These are phyloP conservation scores for Tetrapisispora iriomotensis DNA, from an alignment of 805 yeast genomes.

Conservation along the genomic window DNA sequence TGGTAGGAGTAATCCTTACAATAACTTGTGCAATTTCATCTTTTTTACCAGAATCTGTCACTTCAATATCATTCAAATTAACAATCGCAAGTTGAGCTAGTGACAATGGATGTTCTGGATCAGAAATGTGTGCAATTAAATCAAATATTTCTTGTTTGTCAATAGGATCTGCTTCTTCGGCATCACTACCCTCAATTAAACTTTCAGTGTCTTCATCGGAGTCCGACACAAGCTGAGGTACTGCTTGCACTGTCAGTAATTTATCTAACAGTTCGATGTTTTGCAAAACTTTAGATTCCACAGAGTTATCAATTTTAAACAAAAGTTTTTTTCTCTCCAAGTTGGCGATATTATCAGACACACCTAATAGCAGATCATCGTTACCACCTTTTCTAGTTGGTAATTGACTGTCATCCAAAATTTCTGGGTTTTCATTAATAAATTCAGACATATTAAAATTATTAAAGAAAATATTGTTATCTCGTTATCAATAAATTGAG, in stretches of 20 bases:
- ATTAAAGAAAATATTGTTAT: too few relatives aligned
- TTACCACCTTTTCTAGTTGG: conserved; percentile 51
- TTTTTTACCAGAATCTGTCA: conserved; percentile 46
- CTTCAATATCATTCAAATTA: conserved; percentile 68
- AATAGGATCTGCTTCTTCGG: conserved; percentile 41
- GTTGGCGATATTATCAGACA: conserved; percentile 8
- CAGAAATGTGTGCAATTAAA: conserved; percentile 75
- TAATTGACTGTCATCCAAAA: conserved; percentile 62
- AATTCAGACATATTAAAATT: conserved; percentile 58
- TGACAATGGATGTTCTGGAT: conserved; percentile 95
- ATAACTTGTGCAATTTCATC: conserved; percentile 60
- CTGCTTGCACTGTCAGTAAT: conserved; percentile 14
- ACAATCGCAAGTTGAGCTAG: conserved; percentile 93
- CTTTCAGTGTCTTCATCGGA: conserved; percentile 9
- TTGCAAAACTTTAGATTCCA: conserved; percentile 18
- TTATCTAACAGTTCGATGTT: conserved; percentile 25
- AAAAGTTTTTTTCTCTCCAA: conserved; percentile 19
- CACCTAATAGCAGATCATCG: conserved; percentile 12
- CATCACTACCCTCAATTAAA: conserved; percentile 21
- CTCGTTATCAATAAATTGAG: too few relatives aligned
- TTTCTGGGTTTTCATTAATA: conserved; percentile 85
- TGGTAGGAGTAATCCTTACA: conserved; percentile 90
- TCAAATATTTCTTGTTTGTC: conserved; percentile 89
- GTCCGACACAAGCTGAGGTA: conserved; percentile 19
- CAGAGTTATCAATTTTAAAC: conserved; percentile 19